These are phyloP conservation scores for Endocalyx cinctus DNA, from an alignment of 2,329 filamentous ascomycete species.

Conservation along the genomic window DNA sequence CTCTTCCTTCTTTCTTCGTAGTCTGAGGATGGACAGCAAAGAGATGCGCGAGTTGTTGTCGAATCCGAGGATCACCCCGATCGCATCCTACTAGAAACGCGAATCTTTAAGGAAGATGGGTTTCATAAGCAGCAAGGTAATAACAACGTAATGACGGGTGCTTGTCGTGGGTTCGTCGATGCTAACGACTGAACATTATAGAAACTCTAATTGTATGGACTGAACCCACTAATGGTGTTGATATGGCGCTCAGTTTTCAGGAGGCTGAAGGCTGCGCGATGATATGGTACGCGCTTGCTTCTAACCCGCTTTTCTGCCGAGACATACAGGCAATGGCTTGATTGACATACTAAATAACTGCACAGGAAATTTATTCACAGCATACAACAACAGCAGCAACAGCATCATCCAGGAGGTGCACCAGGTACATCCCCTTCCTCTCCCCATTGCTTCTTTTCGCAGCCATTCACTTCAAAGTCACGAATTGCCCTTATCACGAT, in stretches of 20 bases:
- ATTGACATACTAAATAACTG: too few relatives aligned
- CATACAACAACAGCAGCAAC: slow-evolving; percentile 76
- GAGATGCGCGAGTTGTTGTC: slow-evolving; percentile 84
- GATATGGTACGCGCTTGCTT: slow-evolving; percentile 65
- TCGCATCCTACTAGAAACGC: slow-evolving; percentile 79
- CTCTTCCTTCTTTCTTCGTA: slow-evolving; percentile 28
- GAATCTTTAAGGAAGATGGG: slow-evolving; percentile 87
- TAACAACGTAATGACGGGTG: too few relatives aligned
- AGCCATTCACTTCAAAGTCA: too few relatives aligned
- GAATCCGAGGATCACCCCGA: slow-evolving; percentile 89
- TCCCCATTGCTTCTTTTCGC: too few relatives aligned
- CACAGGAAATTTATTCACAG: slow-evolving; percentile 85
- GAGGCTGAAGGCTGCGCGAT: slow-evolving; percentile 89
- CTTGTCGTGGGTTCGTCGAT: too few relatives aligned
- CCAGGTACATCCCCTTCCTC: too few relatives aligned
- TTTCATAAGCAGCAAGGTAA: slow-evolving; percentile 97
- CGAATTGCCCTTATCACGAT: too few relatives aligned
- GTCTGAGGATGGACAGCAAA: slow-evolving; percentile 56
- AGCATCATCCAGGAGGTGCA: too few relatives aligned
- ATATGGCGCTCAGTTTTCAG: slow-evolving; percentile 98
- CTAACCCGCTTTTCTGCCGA: slow-evolving; percentile 1
- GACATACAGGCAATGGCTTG: neutral
- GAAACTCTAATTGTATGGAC: slow-evolving; percentile 99
- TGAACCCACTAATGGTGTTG: slow-evolving; percentile 73
- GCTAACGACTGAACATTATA: slow-evolving; percentile 39